These are phyloP conservation scores for Penicillium sp. DNA, from an alignment of 2,329 filamentous ascomycete species.

Conservation along the genomic window DNA sequence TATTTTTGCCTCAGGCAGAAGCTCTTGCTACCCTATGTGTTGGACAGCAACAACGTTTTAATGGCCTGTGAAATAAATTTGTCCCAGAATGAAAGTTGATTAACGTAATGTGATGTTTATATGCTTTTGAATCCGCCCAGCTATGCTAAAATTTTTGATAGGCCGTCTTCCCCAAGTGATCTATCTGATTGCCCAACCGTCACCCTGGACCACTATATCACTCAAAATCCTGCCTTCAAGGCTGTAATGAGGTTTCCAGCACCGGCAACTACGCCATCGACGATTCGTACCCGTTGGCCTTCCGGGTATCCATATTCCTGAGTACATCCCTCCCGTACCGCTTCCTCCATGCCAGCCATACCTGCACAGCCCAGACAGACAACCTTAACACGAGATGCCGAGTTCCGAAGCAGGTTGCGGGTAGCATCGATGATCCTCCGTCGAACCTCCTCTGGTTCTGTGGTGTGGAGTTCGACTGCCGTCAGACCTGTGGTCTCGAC, in stretches of 20 bases:
- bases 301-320: conserved; percentile 62
- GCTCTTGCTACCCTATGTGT: background rate
- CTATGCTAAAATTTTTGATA: background rate
- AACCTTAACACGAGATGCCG: conserved; percentile 55
- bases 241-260: conserved; percentile 37
- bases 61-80: background rate
- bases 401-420: conserved; percentile 59
- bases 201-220: background rate
- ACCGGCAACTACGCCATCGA: conserved; percentile 64
- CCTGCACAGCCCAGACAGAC: conserved; percentile 87
- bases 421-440: conserved; percentile 69
- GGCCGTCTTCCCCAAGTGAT: background rate
- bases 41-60: conserved; percentile 11
- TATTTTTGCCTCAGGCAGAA: conserved; percentile 29
- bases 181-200: background rate
- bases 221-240: conserved; percentile 39
- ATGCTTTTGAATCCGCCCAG: background rate
- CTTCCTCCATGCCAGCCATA: conserved; percentile 81
- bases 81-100: too few species aligned
- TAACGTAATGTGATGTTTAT: background rate
- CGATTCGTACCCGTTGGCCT: conserved; percentile 63
- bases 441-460: conserved; percentile 63
- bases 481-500: conserved; percentile 79
- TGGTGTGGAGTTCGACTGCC: conserved; percentile 75
- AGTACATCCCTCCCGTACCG: conserved; percentile 68